These are phyloP conservation scores for Cladosporium oxysporum DNA, from an alignment of 2,329 filamentous ascomycete species.

Conservation along the genomic window DNA sequence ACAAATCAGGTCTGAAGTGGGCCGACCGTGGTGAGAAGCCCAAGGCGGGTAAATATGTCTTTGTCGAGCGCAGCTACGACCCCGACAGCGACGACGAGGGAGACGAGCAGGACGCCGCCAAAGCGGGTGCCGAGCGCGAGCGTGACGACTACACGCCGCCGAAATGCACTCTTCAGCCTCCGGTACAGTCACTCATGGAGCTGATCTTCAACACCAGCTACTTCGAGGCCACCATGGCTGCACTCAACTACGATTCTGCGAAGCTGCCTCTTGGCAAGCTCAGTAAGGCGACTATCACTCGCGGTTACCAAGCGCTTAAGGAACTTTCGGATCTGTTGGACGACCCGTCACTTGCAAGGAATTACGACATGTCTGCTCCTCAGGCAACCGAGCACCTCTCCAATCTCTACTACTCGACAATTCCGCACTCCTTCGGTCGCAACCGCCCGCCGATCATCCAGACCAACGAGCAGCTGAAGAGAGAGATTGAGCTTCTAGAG, in stretches of 20 bases:
- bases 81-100: conserved; percentile 62
- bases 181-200: conserved; percentile 69
- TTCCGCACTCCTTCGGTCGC: conserved; percentile 79
- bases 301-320: conserved; percentile 76
- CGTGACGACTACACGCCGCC: conserved; percentile 30
- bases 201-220: conserved; percentile 81
- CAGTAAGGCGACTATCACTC: conserved; percentile 73
- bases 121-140: conserved; percentile 30
- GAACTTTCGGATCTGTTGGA: conserved; percentile 69
- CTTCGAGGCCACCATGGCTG: conserved; percentile 66
- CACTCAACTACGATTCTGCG: conserved; percentile 69
- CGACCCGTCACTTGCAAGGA: conserved; percentile 53
- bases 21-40: conserved; percentile 54
- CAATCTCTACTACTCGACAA: conserved; percentile 77
- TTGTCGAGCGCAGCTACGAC: conserved; percentile 76
- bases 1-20: conserved; percentile 57
- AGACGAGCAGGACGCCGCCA: conserved; percentile 38
- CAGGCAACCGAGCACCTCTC: conserved; percentile 64
- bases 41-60: conserved; percentile 70
- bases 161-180: conserved; percentile 59
- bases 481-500: conserved; percentile 77
- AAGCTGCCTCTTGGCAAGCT: conserved; percentile 85
- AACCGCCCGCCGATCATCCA: conserved; percentile 69
- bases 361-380: conserved; percentile 25
- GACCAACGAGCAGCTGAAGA: conserved; percentile 61